Evolutionary conservation across 768 basidiomycete species (phyloP).

Genomic region (Punctularia strigosozonata): DNA sequence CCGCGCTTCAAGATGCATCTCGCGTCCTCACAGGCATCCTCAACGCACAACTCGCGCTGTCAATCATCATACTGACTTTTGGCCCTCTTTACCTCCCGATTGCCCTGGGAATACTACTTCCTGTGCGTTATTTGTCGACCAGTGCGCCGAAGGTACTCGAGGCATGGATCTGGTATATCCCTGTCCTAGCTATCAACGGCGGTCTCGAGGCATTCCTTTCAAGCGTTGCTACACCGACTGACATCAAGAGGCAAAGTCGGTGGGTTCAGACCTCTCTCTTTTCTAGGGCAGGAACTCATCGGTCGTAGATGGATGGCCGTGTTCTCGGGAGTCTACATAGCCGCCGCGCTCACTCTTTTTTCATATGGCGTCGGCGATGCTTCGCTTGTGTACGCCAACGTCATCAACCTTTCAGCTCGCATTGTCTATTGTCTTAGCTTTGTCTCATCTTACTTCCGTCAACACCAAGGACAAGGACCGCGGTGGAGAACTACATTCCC

Average conservation of each 20-base stretch:
- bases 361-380: slow-evolving; percentile 44
- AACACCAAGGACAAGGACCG: no score
- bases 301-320: slow-evolving; percentile 60
- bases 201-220: slow-evolving; percentile 85
- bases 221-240: slow-evolving; percentile 54
- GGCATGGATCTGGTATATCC: slow-evolving; percentile 84
- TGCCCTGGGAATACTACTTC: slow-evolving; percentile 58
- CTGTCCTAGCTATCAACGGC: slow-evolving; percentile 83
- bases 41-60: slow-evolving; percentile 51
- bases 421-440: slow-evolving; percentile 51
- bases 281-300: slow-evolving; percentile 2
- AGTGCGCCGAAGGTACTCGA: slow-evolving; percentile 70
- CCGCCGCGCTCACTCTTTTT: slow-evolving; percentile 36
- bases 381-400: slow-evolving; percentile 69
- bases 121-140: slow-evolving; percentile 54
- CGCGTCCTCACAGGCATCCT: slow-evolving; percentile 46
- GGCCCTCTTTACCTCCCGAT: slow-evolving; percentile 66
- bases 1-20: slow-evolving; percentile 25
- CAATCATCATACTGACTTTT: slow-evolving; percentile 63
- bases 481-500: no score
- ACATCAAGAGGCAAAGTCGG: slow-evolving; percentile 63
- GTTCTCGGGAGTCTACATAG: slow-evolving; percentile 62
- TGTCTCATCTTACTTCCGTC: slow-evolving; percentile 12
- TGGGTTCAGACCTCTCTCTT: slow-evolving; percentile 14
- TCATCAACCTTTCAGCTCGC: slow-evolving; percentile 49